Evolutionary conservation across 495 filamentous ascomycete genomes (phyloP).

Genomic region (Aspergillus sparsus): DNA sequence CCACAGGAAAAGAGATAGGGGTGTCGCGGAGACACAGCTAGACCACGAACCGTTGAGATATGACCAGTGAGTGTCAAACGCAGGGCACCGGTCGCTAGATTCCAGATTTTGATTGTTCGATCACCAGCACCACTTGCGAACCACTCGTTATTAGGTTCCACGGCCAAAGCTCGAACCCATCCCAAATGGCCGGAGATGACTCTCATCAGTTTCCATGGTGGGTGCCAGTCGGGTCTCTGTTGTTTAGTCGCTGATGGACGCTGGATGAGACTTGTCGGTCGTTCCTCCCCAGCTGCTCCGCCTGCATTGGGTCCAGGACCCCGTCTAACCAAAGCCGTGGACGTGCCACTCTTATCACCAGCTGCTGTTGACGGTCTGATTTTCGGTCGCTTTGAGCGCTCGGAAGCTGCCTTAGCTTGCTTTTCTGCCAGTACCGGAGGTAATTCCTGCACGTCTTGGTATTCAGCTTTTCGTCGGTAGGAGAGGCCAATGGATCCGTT

Average conservation of each 20-base stretch:
- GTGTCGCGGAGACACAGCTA: conserved; percentile 91
- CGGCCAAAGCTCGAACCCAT: conserved; percentile 88
- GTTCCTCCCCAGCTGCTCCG: conserved; percentile 33
- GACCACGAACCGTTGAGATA: conserved; percentile 91
- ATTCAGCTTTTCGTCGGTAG: conserved; percentile 72
- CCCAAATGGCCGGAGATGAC: conserved; percentile 96
- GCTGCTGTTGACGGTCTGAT: conserved; percentile 32
- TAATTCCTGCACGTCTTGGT: conserved; percentile 75
- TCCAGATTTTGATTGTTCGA: conserved; percentile 98
- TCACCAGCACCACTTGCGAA: conserved; percentile 97
- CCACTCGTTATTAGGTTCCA: conserved; percentile 97
- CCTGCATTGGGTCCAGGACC: conserved; percentile 32
- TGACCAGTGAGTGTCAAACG: conserved; percentile 92
- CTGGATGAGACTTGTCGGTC: conserved; percentile 62
- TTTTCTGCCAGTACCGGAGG: conserved; percentile 86
- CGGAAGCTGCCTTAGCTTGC: conserved; percentile 64
- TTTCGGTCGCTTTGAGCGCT: conserved; percentile 58
- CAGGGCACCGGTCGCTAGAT: conserved; percentile 80
- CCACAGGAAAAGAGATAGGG: conserved; percentile 98
- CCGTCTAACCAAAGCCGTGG: conserved; percentile 47
- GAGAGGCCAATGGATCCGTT: conserved; percentile 53
- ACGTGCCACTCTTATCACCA: conserved; percentile 42
- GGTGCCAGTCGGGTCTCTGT: conserved; percentile 86
- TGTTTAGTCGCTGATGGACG: conserved; percentile 69
- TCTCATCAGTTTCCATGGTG: conserved; percentile 97